Evolutionary conservation across 1,139 yeast species (phyloP).

Genomic region (Yamadazyma pseudoaaseri): DNA sequence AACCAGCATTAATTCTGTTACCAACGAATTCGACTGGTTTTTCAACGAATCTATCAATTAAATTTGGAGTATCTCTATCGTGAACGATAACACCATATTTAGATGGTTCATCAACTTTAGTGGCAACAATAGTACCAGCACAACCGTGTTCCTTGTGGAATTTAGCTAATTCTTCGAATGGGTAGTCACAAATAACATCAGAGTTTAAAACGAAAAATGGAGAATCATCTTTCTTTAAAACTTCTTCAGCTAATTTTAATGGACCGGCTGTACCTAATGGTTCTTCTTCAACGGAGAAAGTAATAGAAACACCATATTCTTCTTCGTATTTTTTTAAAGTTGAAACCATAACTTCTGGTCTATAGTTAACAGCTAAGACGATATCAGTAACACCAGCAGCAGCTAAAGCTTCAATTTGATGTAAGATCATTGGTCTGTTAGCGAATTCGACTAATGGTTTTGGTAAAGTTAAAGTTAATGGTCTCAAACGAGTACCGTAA

Average conservation of each 20-base stretch:
- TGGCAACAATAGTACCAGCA: constrained; percentile 97
- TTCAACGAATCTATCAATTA: constrained; percentile 98
- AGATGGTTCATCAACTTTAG: constrained; percentile 99
- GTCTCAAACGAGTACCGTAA: constrained; percentile 99
- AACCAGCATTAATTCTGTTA: constrained; percentile 97
- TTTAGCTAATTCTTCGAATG: constrained; percentile 85
- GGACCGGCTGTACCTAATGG: constrained; percentile 99
- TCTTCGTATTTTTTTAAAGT: constrained; percentile 92
- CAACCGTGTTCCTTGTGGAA: constrained; percentile 98
- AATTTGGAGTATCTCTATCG: constrained; percentile 87
- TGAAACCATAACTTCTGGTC: constrained; percentile 98
- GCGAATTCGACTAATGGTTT: constrained; percentile 98
- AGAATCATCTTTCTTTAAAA: constrained; percentile 88
- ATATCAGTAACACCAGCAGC: constrained; percentile 99
- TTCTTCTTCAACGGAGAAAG: constrained; percentile 98
- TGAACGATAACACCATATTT: constrained; percentile 99
- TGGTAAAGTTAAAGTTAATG: constrained; percentile 93
- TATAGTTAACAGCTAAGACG: constrained; percentile 97
- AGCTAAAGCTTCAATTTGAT: constrained; percentile 97
- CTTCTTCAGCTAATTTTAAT: constrained; percentile 91
- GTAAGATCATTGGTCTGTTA: constrained; percentile 96
- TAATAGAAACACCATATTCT: constrained; percentile 90
- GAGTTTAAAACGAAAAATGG: constrained; percentile 98
- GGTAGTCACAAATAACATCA: constrained; percentile 98
- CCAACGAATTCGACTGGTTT: constrained; percentile 99